Evolutionary conservation across 306 rosid species (phyloP), one percentile per base, ranked within the genome.

Genomic region (Cajanus cajan): DNA sequence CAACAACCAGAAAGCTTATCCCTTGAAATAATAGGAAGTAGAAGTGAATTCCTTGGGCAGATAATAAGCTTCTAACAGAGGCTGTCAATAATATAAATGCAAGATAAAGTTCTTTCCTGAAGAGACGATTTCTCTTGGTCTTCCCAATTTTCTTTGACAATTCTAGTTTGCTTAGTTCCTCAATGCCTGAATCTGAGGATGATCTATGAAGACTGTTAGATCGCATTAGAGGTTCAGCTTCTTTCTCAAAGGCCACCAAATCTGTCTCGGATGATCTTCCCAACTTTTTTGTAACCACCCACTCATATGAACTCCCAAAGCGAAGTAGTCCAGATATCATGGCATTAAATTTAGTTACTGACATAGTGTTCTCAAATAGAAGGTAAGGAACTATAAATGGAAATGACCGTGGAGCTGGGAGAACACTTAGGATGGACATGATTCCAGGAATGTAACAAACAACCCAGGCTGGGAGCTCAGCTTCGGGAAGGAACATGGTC

Each of bases 401-500:
- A 81, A 95, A 93, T 68, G 99, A 88, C 36, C 92, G 86, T 0
- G 95, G 97, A 16, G 97, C 87, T 45, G 98, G 99, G 77, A 95
- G 91, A 79, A 95, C 83, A 63, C 96, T 88, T 80, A 95, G 80
- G 81, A 95, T 33, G 37, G 98, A 95, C 98, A 95, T 95, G 69
- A 89, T n/a, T 78, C 98, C 99, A 7, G 99, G 99, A 83, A 95
- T 83, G 81, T 95, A 95, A 77, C 98, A 93, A 68, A 95, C 99
- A 55, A 95, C 99, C 98, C 97, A 91, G 25, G 93, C 89, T 4
- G 99, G 99, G 54, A 93, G 92, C 80, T 91, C 93, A 80, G 99
- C 98, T 89, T 95, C 99, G 16, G 99, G 99, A 69, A 95, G 94
- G 83, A 95, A 95, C 99, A 95, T 95, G 85, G 97, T 93, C 82